Base-by-base conservation (phyloP, 108 stramenopile genomes). In the Cyclotella choctawhatcheeana region DNA sequence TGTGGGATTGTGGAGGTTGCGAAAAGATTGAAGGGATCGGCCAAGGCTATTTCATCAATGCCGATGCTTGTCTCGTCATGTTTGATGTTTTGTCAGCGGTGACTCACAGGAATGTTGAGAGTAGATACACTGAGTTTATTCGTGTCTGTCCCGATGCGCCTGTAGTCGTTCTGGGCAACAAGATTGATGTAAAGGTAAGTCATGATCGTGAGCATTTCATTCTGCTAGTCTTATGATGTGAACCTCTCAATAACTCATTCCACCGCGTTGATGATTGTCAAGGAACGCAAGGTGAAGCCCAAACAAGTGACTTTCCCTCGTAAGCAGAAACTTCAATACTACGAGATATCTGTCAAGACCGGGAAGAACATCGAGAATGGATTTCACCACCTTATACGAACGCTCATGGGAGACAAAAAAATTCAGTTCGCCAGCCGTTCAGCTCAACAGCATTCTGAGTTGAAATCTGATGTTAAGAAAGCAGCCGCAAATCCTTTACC, bases 151-250 rank as follows among this genome's bases (percentile, higher is more conserved):
- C 55, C 10, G 55, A 12, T 12, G 29, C 55, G 12, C 55, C 55
- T 30, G 29, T 56, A 13, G 55, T 56, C 13, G 14, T 56, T 31
- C 55, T 56, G 12, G 55, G 55, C 30, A 56, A 56, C 29, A 56
- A 56, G 30, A n/a, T 30, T 6, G 55, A 56, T 30, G 29, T 52
- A 10, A 52, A 52, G n/a, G n/a, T n/a, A n/a, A n/a, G n/a, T n/a
- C n/a, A n/a, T n/a, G n/a, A n/a, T n/a, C n/a, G n/a, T n/a, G n/a
- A n/a, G n/a, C n/a, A n/a, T n/a, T n/a, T n/a, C n/a, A n/a, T n/a
- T n/a, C n/a, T n/a, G n/a, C n/a, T n/a, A n/a, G n/a, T n/a, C n/a
- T n/a, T n/a, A n/a, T n/a, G n/a, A n/a, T n/a, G n/a, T n/a, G n/a
- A n/a, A n/a, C n/a, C n/a, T n/a, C n/a, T n/a, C n/a, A n/a, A n/a